Conservation (phyloP, 345 rosid genomes). For the Eutrema heterophyllum region DNA sequence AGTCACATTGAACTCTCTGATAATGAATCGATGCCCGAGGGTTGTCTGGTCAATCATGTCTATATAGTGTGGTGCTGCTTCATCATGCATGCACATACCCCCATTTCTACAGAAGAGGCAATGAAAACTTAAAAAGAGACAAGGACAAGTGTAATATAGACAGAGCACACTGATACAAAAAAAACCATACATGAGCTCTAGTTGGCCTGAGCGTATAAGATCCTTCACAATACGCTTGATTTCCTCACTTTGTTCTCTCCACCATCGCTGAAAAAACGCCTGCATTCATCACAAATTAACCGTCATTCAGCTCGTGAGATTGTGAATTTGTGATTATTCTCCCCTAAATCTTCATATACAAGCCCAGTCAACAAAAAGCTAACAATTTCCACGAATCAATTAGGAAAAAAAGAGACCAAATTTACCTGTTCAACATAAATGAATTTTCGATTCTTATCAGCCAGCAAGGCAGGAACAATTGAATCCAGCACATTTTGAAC, state of each 20-base stretch:
- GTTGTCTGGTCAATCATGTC: conserved; percentile 99
- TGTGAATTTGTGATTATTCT: neutral
- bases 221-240: conserved; percentile 52
- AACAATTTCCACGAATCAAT: conserved; percentile 2
- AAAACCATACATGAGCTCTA: conserved; percentile 72
- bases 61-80: conserved; percentile 85
- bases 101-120: conserved; percentile 62
- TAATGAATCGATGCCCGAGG: conserved; percentile 82
- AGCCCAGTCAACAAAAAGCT: neutral
- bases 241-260: conserved; percentile 77
- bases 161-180: neutral
- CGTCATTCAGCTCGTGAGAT: neutral
- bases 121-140: neutral
- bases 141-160: neutral
- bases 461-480: conserved; percentile 71
- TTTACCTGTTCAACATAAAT: conserved; percentile 79
- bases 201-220: conserved; percentile 71
- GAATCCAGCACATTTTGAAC: conserved; percentile 95
- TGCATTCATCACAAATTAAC: conserved; percentile 32
- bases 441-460: conserved; percentile 87
- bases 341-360: neutral
- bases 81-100: conserved; percentile 99
- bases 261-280: conserved; percentile 99
- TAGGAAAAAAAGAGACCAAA: conserved; percentile 3
- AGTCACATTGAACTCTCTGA: conserved; percentile 71